Evolutionary conservation across 192 early-diverging fungal genomes (phyloP).

Genomic region (Rhizoclosmatium globosum): DNA sequence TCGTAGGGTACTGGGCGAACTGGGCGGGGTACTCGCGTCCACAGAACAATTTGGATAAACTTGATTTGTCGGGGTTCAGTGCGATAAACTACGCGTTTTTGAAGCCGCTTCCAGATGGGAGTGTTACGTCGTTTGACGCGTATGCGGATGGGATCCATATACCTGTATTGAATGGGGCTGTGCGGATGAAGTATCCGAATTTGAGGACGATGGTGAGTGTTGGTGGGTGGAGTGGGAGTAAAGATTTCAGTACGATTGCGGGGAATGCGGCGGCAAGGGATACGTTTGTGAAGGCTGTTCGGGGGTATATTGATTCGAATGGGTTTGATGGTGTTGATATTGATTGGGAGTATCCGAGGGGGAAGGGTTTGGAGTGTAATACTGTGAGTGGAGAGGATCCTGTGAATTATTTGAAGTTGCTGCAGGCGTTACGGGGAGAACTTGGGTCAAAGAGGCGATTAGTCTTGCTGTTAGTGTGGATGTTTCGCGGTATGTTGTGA

Average conservation of each 20-base stretch:
- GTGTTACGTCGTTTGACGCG: conserved; percentile 21
- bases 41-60: conserved; percentile 7
- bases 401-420: conserved; percentile 19
- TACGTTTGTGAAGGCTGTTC: conserved; percentile 31
- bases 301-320: conserved; percentile 16
- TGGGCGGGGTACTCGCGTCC: conserved; percentile 25
- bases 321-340: conserved; percentile 27
- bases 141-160: conserved; percentile 7
- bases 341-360: conserved; percentile 31
- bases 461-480: conserved; percentile 27
- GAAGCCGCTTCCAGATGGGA: conserved; percentile 23
- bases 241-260: conserved; percentile 21
- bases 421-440: conserved; percentile 17
- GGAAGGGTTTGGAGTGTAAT: conserved; percentile 27
- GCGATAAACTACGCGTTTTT: conserved; percentile 34
- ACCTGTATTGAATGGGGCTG: neutral
- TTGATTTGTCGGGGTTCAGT: conserved; percentile 26
- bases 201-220: conserved; percentile 13
- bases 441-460: conserved; percentile 28
- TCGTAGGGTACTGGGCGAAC: conserved; percentile 23
- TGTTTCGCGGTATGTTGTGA: neutral
- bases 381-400: conserved; percentile 4
- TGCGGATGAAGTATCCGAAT: conserved; percentile 21
- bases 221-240: conserved; percentile 28
- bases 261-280: neutral